Conservation (phyloP, 164 flowering plant species). For the Cinnamomum micranthum region DNA sequence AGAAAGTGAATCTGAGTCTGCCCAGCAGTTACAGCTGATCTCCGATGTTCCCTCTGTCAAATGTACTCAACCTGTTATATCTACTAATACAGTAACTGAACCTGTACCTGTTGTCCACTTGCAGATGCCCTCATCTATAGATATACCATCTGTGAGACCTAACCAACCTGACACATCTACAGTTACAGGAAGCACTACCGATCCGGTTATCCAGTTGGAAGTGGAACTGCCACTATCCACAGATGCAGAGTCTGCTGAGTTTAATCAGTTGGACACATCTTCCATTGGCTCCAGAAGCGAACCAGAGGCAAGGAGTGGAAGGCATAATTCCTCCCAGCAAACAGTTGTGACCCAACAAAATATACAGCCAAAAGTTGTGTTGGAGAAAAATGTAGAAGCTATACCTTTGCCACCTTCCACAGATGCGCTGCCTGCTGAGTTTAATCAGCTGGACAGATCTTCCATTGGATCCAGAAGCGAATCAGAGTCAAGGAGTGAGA, state of each 20-base stretch:
- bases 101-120: conserved; percentile 10
- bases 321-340: background rate
- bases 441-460: background rate
- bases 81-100: conserved; percentile 11
- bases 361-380: background rate
- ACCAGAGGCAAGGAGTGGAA: background rate
- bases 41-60: conserved; percentile 16
- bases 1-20: background rate
- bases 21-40: background rate
- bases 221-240: background rate
- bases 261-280: background rate
- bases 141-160: background rate
- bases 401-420: background rate
- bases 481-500: background rate
- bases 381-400: conserved; percentile 5
- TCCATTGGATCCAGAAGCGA: background rate
- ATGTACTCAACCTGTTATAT: conserved; percentile 11
- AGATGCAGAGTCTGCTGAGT: background rate
- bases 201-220: background rate
- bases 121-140: conserved; percentile 9
- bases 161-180: conserved; percentile 9
- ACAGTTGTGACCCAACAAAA: conserved; percentile 3
- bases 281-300: background rate
- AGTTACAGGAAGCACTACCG: background rate
- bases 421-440: background rate